Conservation (phyloP, 2,329 filamentous ascomycete species). For the Penicillium sp. region DNA sequence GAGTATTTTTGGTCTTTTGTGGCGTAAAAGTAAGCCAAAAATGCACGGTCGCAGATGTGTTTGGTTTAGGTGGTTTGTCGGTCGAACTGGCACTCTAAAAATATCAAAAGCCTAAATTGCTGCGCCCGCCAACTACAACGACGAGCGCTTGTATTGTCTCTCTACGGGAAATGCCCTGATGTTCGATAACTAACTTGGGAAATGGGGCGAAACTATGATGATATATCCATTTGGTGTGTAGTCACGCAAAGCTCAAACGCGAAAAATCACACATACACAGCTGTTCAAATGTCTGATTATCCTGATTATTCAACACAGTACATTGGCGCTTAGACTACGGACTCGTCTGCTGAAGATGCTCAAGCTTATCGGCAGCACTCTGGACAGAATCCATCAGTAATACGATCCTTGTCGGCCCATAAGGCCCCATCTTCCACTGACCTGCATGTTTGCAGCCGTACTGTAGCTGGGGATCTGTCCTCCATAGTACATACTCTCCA, state of each 20-base stretch:
- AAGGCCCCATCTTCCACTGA: conserved; percentile 23
- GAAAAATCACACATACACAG: too few species aligned
- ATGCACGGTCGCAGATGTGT: background rate
- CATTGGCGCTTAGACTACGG: background rate
- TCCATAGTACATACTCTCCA: conserved; percentile 37
- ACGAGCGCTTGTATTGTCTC: background rate
- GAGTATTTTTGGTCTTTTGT: background rate
- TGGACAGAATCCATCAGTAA: conserved; percentile 23
- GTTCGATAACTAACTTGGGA: background rate
- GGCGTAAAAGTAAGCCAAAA: conserved; percentile 1
- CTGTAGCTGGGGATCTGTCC: conserved; percentile 41
- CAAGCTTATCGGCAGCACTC: conserved; percentile 45
- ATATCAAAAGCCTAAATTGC: background rate
- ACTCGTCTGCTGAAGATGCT: conserved; percentile 32
- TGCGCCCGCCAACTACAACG: background rate
- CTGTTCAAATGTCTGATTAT: too few species aligned
- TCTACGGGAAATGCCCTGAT: background rate
- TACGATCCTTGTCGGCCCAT: background rate
- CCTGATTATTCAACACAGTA: background rate
- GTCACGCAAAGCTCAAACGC: too few species aligned
- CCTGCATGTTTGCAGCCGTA: conserved; percentile 44
- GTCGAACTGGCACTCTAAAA: background rate
- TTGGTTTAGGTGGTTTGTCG: background rate
- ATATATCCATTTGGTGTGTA: background rate
- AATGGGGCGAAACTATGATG: background rate